phyloP scores from a whole-genome alignment of 129 eudicot genomes.

The Lonicera japonica region DNA sequence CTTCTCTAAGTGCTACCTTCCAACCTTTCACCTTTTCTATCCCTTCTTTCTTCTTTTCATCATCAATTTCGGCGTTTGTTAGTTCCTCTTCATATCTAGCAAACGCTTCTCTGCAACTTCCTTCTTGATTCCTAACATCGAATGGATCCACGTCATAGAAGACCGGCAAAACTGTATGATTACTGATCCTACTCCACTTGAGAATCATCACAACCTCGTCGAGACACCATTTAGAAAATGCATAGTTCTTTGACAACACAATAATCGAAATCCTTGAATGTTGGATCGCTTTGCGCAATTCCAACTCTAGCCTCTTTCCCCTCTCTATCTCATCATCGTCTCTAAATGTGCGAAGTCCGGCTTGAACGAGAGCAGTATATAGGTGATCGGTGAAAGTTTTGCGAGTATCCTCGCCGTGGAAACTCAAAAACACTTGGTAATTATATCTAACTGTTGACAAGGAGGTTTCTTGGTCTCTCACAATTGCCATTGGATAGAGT shows the following conservation, averaged over 20 bases:
- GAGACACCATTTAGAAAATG: conserved; percentile 30
- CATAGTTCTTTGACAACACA: conserved; percentile 24
- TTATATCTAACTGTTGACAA: background rate
- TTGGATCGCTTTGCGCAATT: conserved; percentile 13
- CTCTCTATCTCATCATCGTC: conserved; percentile 19
- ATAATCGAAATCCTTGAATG: conserved; percentile 16
- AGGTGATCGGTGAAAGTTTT: conserved; percentile 28
- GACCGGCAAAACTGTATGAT: conserved; percentile 14
- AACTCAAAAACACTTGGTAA: conserved; percentile 26
- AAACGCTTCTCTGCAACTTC: conserved; percentile 14
- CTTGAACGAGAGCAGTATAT: conserved; percentile 19
- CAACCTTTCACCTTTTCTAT: background rate
- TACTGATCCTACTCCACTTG: conserved; percentile 1
- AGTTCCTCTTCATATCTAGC: conserved; percentile 8
- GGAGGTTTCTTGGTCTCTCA: background rate
- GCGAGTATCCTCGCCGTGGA: conserved; percentile 20
- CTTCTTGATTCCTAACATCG: conserved; percentile 20
- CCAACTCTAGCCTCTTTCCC: conserved; percentile 5
- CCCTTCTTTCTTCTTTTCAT: conserved; percentile 10
- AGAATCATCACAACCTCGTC: conserved; percentile 22
- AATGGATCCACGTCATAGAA: conserved; percentile 25
- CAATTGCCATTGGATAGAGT: background rate
- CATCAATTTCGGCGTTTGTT: conserved; percentile 1
- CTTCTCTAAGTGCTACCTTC: conserved; percentile 14
- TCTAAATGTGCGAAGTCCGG: conserved; percentile 25